Base-by-base conservation (phyloP, 2,329 filamentous ascomycete species). In the Neopestalotiopsis rosae region DNA sequence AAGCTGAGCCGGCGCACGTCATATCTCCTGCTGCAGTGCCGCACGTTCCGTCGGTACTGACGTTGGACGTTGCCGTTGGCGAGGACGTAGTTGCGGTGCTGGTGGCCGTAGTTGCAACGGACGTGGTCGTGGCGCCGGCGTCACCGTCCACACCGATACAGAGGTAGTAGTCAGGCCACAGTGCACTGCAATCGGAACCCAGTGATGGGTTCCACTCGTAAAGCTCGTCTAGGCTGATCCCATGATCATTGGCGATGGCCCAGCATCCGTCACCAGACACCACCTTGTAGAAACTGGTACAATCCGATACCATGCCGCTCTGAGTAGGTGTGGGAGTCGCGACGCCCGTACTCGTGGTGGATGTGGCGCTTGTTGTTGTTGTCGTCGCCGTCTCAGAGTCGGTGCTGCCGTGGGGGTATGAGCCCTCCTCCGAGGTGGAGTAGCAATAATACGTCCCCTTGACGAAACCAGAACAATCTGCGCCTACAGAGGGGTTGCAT, bases 211-310 rank as follows among this genome's bases (percentile, higher is more conserved):
- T 70, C 20, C 32, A 70, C 32, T 57, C 42, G 40, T 68, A 68
- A 17, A 72, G 45, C 49, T 70, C 45, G 28, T 57, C 61, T 40
- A 66, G 69, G 30, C 20, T 65, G 24, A 70, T 13, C 10, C 69
- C 59, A 28, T 63, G 68, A 17, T 40, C 38, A 34, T 59, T 32
- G 52, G 56, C 66, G 28, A 70, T 40, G 5, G 66, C 65, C 13
- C 7, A 20, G 65, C 70, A 71, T 24, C 62, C 24, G 61, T 75
- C 71, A 32, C 66, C 69, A 30, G 68, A 9, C 24, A 40, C 28
- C 30, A 72, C 71, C n/a, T 56, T 30, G 56, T 74, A 74, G 64
- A 71, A 74, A 32, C 34, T 57, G 20, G 71, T 70, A 62, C 73
- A 74, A 17, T 67, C 14, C 9, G 17, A 40, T 20, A 68, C 73